A percentile compares a stretch with the other conserved stretches of the same genome.
These are phyloP conservation scores for Microcera coccophila DNA, from an alignment of 2,329 filamentous ascomycete species.

Conservation along the genomic window DNA sequence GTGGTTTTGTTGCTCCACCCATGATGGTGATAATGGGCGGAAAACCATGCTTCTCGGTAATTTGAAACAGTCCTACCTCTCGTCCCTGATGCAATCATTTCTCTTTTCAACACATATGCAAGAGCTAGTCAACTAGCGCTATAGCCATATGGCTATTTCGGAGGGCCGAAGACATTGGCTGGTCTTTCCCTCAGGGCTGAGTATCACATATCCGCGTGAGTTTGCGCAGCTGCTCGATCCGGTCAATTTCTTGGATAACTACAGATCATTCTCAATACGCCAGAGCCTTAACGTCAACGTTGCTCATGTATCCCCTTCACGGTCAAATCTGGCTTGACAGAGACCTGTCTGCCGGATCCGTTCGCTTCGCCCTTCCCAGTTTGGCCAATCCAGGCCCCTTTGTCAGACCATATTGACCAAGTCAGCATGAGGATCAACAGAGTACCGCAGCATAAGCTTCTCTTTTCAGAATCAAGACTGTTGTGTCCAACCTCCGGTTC, in stretches of 20 bases:
- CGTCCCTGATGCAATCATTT: too few species aligned
- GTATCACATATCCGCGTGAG: background rate
- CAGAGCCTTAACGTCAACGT: background rate
- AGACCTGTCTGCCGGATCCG: slow-evolving; percentile 27
- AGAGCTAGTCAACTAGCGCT: too few species aligned
- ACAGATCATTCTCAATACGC: too few species aligned
- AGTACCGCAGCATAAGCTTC: slow-evolving; percentile 9
- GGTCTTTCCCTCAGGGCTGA: background rate
- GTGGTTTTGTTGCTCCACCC: too few species aligned
- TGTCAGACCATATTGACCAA: slow-evolving; percentile 19
- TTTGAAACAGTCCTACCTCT: too few species aligned
- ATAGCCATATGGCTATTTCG: too few species aligned
- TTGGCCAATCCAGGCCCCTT: slow-evolving; percentile 14
- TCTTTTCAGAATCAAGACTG: slow-evolving; percentile 14
- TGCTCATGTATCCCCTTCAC: slow-evolving; percentile 8
- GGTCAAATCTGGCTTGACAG: slow-evolving; percentile 15
- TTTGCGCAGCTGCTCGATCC: too few species aligned
- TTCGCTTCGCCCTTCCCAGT: slow-evolving; percentile 43
- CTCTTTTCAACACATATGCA: too few species aligned
- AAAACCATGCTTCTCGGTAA: too few species aligned
- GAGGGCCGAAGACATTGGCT: too few species aligned
- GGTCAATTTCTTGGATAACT: too few species aligned
- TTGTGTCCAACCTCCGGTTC: slow-evolving; percentile 11
- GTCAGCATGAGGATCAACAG: slow-evolving; percentile 8
- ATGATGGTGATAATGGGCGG: too few species aligned